Base-by-base conservation (phyloP, 2,329 filamentous ascomycete genomes). In the Penicillium occitanis region DNA sequence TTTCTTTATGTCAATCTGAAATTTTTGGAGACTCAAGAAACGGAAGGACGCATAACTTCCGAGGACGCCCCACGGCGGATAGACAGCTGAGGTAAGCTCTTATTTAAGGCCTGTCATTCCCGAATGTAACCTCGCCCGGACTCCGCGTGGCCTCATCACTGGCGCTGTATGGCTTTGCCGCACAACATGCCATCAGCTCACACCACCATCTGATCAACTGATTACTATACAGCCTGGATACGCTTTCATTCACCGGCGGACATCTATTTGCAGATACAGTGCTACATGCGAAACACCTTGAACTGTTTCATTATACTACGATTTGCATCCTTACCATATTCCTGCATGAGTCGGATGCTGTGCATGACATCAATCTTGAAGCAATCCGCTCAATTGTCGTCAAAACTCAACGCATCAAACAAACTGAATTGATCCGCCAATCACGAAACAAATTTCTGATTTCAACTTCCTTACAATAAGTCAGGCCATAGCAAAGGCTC, bases 81-180 rank as follows among this genome's bases (percentile, higher is more conserved):
- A 55, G 17, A 33, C 7, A n/a, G 51, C 30, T 57, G 51, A 57
- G 51, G 51, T 57, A 57, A 57, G 51, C 51, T 53, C 35, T 14
- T 37, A 28, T 33, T 37, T 55, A 19, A 37, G 51, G 30, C 28
- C 25, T 33, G 10, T 48, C 44, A 48, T 48, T 48, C n/a, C 51
- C 53, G n/a, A 37, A 57, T 57, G 53, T 25, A 57, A 57, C 53
- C 1, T 57, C 30, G 53, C 53, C 51, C n/a, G 30, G 53, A 22
- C 53, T 37, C 53, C 53, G 33, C 53, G 53, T 57, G 53, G 53
- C 33, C 53, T 57, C 30, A 25, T 5, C 33, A 57, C 10, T 37
- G 33, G 2, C 33, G 33, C 53, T 57, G 33, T 37, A 35, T 55
- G 51, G 48, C 6, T 10, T 53, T 50, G n/a, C 44, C 22, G 25